phyloP scores from a whole-genome alignment of 2,329 filamentous ascomycete genomes.

The Geoglossum cookeanum region DNA sequence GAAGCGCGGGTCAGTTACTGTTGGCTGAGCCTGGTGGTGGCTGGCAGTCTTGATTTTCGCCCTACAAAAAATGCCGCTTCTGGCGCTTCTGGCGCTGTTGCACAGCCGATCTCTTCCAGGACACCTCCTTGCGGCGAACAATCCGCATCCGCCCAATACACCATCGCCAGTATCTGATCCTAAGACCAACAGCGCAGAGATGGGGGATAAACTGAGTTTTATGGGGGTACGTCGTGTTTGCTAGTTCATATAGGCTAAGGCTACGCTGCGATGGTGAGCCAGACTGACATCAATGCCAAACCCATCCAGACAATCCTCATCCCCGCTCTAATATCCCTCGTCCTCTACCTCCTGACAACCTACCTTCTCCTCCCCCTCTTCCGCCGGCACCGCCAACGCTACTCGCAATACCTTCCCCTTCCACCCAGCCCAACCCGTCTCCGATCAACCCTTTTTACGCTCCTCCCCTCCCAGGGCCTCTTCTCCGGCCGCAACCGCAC shows the following conservation, averaged over 20 bases:
- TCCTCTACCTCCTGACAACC: constrained; percentile 45
- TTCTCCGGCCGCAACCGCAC: not conserved
- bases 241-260: too few species aligned
- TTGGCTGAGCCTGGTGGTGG: too few species aligned
- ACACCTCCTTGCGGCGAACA: too few species aligned
- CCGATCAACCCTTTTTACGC: not conserved
- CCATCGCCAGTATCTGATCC: too few species aligned
- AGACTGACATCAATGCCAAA: not conserved
- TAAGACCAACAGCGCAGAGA: not conserved
- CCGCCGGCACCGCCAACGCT: constrained; percentile 49
- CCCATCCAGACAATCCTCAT: constrained; percentile 43
- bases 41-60: too few species aligned
- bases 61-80: too few species aligned
- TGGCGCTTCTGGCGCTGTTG: too few species aligned
- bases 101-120: too few species aligned
- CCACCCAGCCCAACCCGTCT: constrained; percentile 15
- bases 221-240: not conserved
- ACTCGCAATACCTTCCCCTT: constrained; percentile 52
- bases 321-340: constrained; percentile 50
- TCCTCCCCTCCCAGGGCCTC: not conserved
- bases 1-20: too few species aligned
- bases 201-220: not conserved
- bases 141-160: too few species aligned
- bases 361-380: constrained; percentile 49
- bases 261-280: not conserved